Percentiles rank a stretch among this genome's conserved stretches.
These are phyloP conservation scores for Anacardium occidentale DNA, from an alignment of 345 rosid genomes.

Conservation along the genomic window DNA sequence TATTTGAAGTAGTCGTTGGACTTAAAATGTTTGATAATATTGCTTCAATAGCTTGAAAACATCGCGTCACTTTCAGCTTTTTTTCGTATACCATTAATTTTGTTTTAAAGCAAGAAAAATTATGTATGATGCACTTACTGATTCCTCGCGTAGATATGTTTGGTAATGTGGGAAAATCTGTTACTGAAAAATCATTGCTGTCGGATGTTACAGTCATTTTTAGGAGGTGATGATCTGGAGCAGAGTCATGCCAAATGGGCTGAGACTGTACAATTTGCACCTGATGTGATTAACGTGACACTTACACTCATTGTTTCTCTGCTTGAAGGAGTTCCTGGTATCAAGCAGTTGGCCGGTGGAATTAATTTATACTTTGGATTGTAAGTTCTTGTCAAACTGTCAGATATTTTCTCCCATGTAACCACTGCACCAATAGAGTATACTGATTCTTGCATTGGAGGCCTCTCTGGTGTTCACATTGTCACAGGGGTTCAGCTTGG, in stretches of 20 bases:
- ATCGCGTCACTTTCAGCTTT: too few species aligned
- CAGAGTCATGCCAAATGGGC: too few species aligned
- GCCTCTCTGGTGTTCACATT: slow-evolving; percentile 88
- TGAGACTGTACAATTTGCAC: slow-evolving; percentile 67
- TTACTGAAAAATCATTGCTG: slow-evolving; percentile 42
- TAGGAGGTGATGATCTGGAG: slow-evolving; percentile 98
- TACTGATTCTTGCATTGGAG: slow-evolving; percentile 82
- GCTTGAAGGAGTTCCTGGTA: slow-evolving; percentile 87
- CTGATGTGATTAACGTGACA: slow-evolving; percentile 92
- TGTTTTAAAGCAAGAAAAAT: too few species aligned
- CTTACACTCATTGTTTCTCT: slow-evolving; percentile 80
- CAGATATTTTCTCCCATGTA: slow-evolving; percentile 73
- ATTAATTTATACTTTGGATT: slow-evolving; percentile 86
- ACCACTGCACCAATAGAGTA: slow-evolving; percentile 92
- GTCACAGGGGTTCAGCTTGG: slow-evolving; percentile 98
- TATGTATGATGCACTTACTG: too few species aligned
- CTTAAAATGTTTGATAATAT: too few species aligned
- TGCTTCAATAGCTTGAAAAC: too few species aligned
- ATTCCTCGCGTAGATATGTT: too few species aligned
- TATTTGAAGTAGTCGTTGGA: too few species aligned
- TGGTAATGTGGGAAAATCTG: slow-evolving; percentile 20
- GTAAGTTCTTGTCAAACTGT: slow-evolving; percentile 49
- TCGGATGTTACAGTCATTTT: slow-evolving; percentile 97
- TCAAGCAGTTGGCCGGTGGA: slow-evolving; percentile 79
- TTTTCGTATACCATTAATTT: neutral